phyloP scores from a whole-genome alignment of 1,284 basidiomycete species.

The Sparassis latifolia region DNA sequence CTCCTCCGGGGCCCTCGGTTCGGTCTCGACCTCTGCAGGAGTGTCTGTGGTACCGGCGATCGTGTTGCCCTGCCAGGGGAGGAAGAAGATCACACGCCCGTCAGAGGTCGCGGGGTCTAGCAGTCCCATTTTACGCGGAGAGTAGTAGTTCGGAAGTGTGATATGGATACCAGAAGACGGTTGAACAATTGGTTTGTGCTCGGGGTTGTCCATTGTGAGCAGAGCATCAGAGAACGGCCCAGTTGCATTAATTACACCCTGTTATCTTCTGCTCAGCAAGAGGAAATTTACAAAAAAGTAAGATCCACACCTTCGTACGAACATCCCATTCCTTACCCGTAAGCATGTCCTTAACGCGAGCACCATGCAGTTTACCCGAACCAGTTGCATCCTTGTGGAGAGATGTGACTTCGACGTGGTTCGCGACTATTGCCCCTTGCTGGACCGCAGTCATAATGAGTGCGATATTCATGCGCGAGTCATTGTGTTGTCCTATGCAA shows the following conservation, averaged over 20 bases:
- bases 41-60: slow-evolving; percentile 97
- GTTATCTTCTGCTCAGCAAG: neutral
- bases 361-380: slow-evolving; percentile 71
- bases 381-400: slow-evolving; percentile 68
- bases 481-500: slow-evolving; percentile 91
- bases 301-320: slow-evolving; percentile 72
- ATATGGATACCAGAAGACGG: slow-evolving; percentile 94
- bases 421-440: slow-evolving; percentile 84
- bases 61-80: slow-evolving; percentile 97
- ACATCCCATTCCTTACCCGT: slow-evolving; percentile 83
- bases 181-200: slow-evolving; percentile 83
- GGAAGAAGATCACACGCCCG: slow-evolving; percentile 97
- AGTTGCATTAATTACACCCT: slow-evolving; percentile 91
- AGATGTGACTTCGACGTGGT: slow-evolving; percentile 84
- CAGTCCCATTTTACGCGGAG: slow-evolving; percentile 91
- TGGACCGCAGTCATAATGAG: slow-evolving; percentile 92
- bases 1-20: slow-evolving; percentile 85
- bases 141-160: slow-evolving; percentile 96
- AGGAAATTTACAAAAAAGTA: slow-evolving; percentile 1
- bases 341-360: slow-evolving; percentile 75
- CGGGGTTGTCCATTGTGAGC: slow-evolving; percentile 81
- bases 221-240: slow-evolving; percentile 91
- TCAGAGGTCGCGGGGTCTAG: slow-evolving; percentile 95
- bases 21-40: slow-evolving; percentile 68
- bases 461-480: slow-evolving; percentile 96